Conservation (phyloP, 305 asterid genomes). For the Fraxinus sp. region DNA sequence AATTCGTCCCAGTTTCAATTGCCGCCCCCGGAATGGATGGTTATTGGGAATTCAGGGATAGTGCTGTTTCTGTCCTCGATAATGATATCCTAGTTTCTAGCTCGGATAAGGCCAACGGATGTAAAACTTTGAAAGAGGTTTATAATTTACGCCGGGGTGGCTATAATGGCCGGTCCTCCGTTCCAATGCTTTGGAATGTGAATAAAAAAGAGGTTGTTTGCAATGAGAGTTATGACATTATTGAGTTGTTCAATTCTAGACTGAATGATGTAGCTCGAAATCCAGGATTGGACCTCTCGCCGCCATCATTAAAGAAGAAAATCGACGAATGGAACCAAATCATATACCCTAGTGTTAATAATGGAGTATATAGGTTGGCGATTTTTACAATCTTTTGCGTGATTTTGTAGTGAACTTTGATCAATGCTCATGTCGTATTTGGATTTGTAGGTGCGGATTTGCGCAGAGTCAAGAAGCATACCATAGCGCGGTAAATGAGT, state of each 20-base stretch:
- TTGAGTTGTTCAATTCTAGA: constrained; percentile 64
- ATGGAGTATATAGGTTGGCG: constrained; percentile 78
- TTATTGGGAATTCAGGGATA: constrained; percentile 60
- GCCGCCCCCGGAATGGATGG: constrained; percentile 82
- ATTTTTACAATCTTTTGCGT: neutral
- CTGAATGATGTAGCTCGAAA: constrained; percentile 50
- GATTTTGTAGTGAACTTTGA: neutral
- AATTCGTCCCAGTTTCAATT: constrained; percentile 57
- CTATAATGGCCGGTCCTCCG: constrained; percentile 72
- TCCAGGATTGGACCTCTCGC: constrained; percentile 70
- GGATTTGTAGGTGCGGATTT: constrained; percentile 68
- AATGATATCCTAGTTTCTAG: constrained; percentile 37
- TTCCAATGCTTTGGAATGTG: constrained; percentile 89
- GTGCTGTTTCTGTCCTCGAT: constrained; percentile 2
- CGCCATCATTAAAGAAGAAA: constrained; percentile 44
- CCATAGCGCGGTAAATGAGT: constrained; percentile 51
- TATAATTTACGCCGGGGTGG: constrained; percentile 61
- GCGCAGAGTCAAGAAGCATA: constrained; percentile 93
- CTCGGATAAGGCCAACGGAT: constrained; percentile 61
- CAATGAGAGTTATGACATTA: constrained; percentile 86
- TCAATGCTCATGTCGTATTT: neutral
- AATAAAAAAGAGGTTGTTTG: constrained; percentile 59
- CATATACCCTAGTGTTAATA: constrained; percentile 71
- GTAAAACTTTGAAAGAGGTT: constrained; percentile 67
- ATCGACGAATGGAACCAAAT: constrained; percentile 72